phyloP scores from a whole-genome alignment of 108 stramenopile species.

The Chaetoceros muelleri region DNA sequence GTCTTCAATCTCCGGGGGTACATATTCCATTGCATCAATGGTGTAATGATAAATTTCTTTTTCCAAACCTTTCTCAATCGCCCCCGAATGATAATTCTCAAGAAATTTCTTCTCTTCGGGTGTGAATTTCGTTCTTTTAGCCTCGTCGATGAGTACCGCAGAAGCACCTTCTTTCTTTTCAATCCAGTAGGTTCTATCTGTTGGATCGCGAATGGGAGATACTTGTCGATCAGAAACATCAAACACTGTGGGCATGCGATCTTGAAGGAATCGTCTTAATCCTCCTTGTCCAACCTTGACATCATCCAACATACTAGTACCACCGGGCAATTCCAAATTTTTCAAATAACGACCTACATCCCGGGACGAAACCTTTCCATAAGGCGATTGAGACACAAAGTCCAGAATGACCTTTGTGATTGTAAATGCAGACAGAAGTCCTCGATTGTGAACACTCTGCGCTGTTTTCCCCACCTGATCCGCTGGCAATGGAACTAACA shows the following conservation, averaged over 20 bases:
- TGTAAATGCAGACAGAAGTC: constrained; percentile 31
- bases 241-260: constrained; percentile 23
- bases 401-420: constrained; percentile 52
- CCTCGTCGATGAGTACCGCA: constrained; percentile 18
- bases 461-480: constrained; percentile 17
- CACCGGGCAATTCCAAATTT: constrained; percentile 26
- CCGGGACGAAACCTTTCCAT: constrained; percentile 35
- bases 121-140: constrained; percentile 26
- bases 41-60: neutral
- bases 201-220: neutral
- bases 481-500: constrained; percentile 31
- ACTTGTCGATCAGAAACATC: constrained; percentile 11
- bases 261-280: constrained; percentile 36
- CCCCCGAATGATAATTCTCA: constrained; percentile 5
- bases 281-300: constrained; percentile 52
- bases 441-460: constrained; percentile 14
- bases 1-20: neutral
- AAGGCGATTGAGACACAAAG: constrained; percentile 41
- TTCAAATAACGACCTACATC: constrained; percentile 68
- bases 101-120: constrained; percentile 39
- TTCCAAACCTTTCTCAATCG: constrained; percentile 15
- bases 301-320: constrained; percentile 48
- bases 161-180: constrained; percentile 18
- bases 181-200: constrained; percentile 32
- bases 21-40: constrained; percentile 2